A percentile compares a stretch with the other conserved stretches of the same genome.
Conservation (phyloP, 192 early-diverging fungal species). For the Dissophora ornata region DNA sequence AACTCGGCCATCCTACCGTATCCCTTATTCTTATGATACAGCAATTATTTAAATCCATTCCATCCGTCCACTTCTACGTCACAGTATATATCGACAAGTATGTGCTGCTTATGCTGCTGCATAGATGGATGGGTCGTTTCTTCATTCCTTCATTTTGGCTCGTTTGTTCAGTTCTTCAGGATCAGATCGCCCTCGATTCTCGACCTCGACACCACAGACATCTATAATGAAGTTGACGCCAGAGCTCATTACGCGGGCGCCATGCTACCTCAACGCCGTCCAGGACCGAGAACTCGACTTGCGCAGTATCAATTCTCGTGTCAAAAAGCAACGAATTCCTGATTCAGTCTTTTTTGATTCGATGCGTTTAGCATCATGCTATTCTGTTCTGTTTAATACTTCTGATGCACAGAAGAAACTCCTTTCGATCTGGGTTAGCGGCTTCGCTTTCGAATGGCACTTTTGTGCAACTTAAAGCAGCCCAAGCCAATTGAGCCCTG, state of each 20-base stretch:
- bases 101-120: too few relatives aligned
- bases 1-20: slow-evolving; percentile 70
- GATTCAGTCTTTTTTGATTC: neutral
- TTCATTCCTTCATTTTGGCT: too few relatives aligned
- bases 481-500: too few relatives aligned
- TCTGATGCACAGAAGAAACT: too few relatives aligned
- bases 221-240: slow-evolving; percentile 80
- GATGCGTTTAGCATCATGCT: neutral
- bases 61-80: too few relatives aligned
- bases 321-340: neutral
- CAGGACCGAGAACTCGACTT: slow-evolving; percentile 93
- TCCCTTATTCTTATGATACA: too few relatives aligned
- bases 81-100: too few relatives aligned
- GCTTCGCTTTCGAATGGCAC: neutral
- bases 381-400: neutral
- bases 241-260: slow-evolving; percentile 73
- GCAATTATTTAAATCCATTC: too few relatives aligned
- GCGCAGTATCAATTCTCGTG: slow-evolving; percentile 68
- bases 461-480: neutral
- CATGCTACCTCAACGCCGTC: slow-evolving; percentile 85
- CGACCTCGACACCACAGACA: neutral
- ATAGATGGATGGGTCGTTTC: too few relatives aligned
- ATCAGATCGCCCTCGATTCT: neutral
- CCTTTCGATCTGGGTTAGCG: too few relatives aligned
- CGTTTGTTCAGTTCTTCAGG: too few relatives aligned